phyloP scores from a whole-genome alignment of 176 grass and related monocot species.

The Carex myosuroides region DNA sequence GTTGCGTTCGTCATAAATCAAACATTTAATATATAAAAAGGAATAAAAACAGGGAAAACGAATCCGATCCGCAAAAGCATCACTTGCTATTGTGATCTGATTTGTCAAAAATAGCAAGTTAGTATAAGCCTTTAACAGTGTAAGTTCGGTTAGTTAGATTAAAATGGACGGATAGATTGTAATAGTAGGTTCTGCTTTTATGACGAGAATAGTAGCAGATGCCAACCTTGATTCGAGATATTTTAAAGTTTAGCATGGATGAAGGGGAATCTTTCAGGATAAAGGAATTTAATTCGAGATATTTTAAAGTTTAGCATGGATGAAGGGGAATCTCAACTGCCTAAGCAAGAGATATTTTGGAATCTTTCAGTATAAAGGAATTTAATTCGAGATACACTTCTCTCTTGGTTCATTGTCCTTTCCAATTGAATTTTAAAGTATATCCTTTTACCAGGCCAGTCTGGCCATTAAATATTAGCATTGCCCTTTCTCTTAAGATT shows the following conservation, averaged over 20 bases:
- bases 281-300: too few relatives aligned
- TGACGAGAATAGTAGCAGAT: neutral
- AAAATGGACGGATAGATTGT: neutral
- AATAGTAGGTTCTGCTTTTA: neutral
- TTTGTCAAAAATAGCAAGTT: neutral
- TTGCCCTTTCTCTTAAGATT: neutral
- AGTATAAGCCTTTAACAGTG: too few relatives aligned
- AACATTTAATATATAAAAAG: too few relatives aligned
- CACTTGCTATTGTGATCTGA: too few relatives aligned
- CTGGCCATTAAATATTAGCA: neutral
- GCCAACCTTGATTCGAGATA: neutral
- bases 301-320: too few relatives aligned
- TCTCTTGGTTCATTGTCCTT: neutral
- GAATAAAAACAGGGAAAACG: too few relatives aligned
- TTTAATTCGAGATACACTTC: neutral
- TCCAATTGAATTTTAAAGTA: neutral
- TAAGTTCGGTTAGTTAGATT: neutral
- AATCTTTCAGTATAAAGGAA: neutral
- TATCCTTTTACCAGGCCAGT: neutral
- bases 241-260: too few relatives aligned
- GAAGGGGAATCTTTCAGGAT: too few relatives aligned
- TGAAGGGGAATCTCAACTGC: neutral
- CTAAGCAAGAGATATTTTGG: neutral
- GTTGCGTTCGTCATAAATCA: too few relatives aligned
- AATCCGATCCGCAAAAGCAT: too few relatives aligned